Evolutionary conservation across 164 flowering plant species (phyloP).

Genomic region (Vitis rupestris): DNA sequence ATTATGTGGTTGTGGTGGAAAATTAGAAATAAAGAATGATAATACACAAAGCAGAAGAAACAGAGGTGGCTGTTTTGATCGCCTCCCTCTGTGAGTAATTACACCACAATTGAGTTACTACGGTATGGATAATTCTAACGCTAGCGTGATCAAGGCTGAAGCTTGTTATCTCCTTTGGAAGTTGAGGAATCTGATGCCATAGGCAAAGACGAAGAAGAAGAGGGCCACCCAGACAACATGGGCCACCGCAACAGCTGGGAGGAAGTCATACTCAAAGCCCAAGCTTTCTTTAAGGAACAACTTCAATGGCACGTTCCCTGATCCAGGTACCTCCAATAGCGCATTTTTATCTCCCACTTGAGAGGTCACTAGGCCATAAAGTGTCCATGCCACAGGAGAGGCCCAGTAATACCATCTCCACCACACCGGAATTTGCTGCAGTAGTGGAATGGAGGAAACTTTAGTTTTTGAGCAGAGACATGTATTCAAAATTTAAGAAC

Average conservation of each 20-base stretch:
- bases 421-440: slow-evolving; percentile 84
- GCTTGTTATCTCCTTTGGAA: slow-evolving; percentile 61
- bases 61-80: neutral
- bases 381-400: slow-evolving; percentile 75
- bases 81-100: neutral
- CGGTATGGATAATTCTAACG: neutral
- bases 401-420: slow-evolving; percentile 95
- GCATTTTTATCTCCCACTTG: slow-evolving; percentile 49
- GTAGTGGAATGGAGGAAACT: neutral
- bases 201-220: slow-evolving; percentile 65
- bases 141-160: neutral
- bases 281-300: slow-evolving; percentile 35
- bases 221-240: slow-evolving; percentile 55
- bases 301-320: slow-evolving; percentile 24
- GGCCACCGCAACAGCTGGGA: slow-evolving; percentile 52
- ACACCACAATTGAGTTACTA: neutral
- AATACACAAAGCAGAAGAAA: neutral
- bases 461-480: neutral
- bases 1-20: too few species aligned
- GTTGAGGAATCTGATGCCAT: slow-evolving; percentile 70
- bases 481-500: neutral
- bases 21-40: too few species aligned
- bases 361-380: slow-evolving; percentile 66
- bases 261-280: slow-evolving; percentile 65
- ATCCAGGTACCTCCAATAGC: slow-evolving; percentile 49